These are phyloP conservation scores for Epipyxis sp. DNA, from an alignment of 108 stramenopile genomes.

Conservation along the genomic window DNA sequence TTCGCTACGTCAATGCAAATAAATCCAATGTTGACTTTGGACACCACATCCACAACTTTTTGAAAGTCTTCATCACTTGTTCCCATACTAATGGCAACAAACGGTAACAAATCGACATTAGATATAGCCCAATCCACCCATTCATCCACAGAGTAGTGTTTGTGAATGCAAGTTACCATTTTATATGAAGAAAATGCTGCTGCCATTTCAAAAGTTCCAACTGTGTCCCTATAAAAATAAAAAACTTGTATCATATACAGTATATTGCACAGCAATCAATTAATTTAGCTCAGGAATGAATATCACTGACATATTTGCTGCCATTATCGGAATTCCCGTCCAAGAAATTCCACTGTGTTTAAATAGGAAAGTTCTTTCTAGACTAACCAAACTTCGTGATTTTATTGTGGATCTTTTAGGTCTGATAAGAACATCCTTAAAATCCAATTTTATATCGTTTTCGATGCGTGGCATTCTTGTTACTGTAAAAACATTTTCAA, in stretches of 20 bases:
- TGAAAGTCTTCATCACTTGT: conserved; percentile 36
- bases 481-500: neutral
- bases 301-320: conserved; percentile 46
- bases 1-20: conserved; percentile 59
- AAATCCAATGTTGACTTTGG: conserved; percentile 20
- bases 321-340: conserved; percentile 51
- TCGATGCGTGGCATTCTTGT: conserved; percentile 45
- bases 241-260: conserved; percentile 6
- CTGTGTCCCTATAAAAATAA: conserved; percentile 39
- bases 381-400: conserved; percentile 39
- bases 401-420: conserved; percentile 55
- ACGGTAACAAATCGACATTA: conserved; percentile 23
- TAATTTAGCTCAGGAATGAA: neutral
- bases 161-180: conserved; percentile 46
- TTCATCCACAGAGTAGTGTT: conserved; percentile 50
- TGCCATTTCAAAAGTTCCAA: conserved; percentile 54
- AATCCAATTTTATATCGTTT: conserved; percentile 50
- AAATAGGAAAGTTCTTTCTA: conserved; percentile 32
- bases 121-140: conserved; percentile 32
- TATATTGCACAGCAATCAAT: neutral
- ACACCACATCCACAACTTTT: conserved; percentile 34
- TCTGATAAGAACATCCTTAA: conserved; percentile 50
- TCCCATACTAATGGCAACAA: conserved; percentile 42
- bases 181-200: conserved; percentile 34
- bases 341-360: conserved; percentile 28